Conservation (phyloP, 208 protist genomes). For the Leptomonas pyrrhocoris region DNA sequence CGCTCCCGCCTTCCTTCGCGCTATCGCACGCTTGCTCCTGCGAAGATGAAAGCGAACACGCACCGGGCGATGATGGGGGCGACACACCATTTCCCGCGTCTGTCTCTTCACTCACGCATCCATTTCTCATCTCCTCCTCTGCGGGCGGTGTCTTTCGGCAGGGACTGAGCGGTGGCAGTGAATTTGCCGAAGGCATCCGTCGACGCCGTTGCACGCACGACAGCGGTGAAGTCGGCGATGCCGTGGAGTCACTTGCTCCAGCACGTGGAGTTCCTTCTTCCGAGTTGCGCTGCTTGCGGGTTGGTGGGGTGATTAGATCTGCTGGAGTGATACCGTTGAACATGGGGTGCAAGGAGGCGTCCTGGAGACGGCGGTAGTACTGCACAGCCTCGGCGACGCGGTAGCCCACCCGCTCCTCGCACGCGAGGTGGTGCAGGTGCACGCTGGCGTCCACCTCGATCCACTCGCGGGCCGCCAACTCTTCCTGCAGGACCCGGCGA, state of each 20-base stretch:
- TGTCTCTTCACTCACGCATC: neutral
- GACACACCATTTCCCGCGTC: neutral
- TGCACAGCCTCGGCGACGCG: slow-evolving; percentile 10
- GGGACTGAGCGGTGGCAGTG: slow-evolving; percentile 12
- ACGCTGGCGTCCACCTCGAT: slow-evolving; percentile 13
- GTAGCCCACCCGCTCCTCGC: slow-evolving; percentile 22
- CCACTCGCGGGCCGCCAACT: slow-evolving; percentile 23
- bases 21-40: neutral
- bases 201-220: neutral
- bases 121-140: neutral
- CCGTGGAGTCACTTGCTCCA: neutral
- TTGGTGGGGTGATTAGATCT: slow-evolving; percentile 7
- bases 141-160: neutral
- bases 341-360: neutral
- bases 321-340: neutral
- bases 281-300: neutral
- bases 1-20: too few species aligned
- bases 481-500: neutral
- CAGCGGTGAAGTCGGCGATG: neutral
- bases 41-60: neutral
- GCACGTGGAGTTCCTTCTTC: neutral
- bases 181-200: slow-evolving; percentile 2
- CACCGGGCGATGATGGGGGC: neutral
- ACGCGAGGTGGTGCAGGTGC: slow-evolving; percentile 14
- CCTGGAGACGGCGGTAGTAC: slow-evolving; percentile 9